Percentiles rank a stretch among this genome's conserved stretches.
Conservation (phyloP, 2,329 filamentous ascomycete species). For the Hirsutella thompsonii region DNA sequence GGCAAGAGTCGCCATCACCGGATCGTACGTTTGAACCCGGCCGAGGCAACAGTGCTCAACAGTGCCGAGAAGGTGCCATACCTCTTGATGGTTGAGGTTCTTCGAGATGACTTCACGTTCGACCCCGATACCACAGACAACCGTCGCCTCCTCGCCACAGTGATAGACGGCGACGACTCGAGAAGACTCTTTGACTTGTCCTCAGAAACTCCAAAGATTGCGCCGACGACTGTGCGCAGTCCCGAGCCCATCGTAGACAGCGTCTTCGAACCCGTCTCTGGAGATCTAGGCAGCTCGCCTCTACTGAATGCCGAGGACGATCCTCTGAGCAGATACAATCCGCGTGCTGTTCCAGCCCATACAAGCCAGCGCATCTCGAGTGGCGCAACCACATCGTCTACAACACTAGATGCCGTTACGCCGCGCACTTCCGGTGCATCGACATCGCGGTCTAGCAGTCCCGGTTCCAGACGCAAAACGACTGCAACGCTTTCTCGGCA, state of each 20-base stretch:
- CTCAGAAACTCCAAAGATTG: slow-evolving; percentile 49
- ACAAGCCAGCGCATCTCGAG: slow-evolving; percentile 44
- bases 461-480: slow-evolving; percentile 45
- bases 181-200: slow-evolving; percentile 54
- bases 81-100: slow-evolving; percentile 70
- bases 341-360: slow-evolving; percentile 16
- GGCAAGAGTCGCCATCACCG: slow-evolving; percentile 68
- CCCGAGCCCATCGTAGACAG: slow-evolving; percentile 47
- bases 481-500: slow-evolving; percentile 39
- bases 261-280: slow-evolving; percentile 71
- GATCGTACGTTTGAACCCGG: slow-evolving; percentile 71
- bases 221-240: slow-evolving; percentile 20
- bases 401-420: slow-evolving; percentile 46
- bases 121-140: slow-evolving; percentile 65
- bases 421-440: slow-evolving; percentile 58
- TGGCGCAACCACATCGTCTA: slow-evolving; percentile 46
- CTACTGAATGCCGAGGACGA: slow-evolving; percentile 49
- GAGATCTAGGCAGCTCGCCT: slow-evolving; percentile 64
- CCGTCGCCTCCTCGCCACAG: slow-evolving; percentile 44
- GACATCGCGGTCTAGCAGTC: slow-evolving; percentile 56
- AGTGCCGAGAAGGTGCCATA: slow-evolving; percentile 81
- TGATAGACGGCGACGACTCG: slow-evolving; percentile 45
- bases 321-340: slow-evolving; percentile 13
- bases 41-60: slow-evolving; percentile 73
- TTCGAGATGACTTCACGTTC: slow-evolving; percentile 73